Evolutionary conservation across 1,284 basidiomycete genomes (phyloP).

Genomic region (Sphaerobolus stellatus): DNA sequence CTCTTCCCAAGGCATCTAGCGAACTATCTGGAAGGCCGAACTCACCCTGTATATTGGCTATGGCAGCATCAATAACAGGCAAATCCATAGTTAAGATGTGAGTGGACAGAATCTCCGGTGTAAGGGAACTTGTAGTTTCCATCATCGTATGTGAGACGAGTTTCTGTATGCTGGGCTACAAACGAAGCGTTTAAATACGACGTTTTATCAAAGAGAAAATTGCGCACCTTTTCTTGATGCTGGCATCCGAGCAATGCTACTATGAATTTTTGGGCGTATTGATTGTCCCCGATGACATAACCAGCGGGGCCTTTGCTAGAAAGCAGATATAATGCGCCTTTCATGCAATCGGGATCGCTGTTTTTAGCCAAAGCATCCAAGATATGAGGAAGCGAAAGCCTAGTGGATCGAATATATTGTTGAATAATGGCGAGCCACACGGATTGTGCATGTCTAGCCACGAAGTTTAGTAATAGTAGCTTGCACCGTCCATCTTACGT

Average conservation of each 20-base stretch:
- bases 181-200: conserved; percentile 1
- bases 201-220: neutral
- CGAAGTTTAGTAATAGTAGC: neutral
- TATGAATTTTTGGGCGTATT: conserved; percentile 66
- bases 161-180: conserved; percentile 87
- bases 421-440: conserved; percentile 39
- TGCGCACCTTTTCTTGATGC: conserved; percentile 83
- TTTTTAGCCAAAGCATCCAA: conserved; percentile 75
- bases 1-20: conserved; percentile 42
- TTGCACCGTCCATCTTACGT: conserved; percentile 16
- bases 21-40: conserved; percentile 47
- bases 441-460: conserved; percentile 65
- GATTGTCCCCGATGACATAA: conserved; percentile 52
- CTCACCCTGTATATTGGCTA: conserved; percentile 49
- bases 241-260: conserved; percentile 79
- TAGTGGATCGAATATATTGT: conserved; percentile 83
- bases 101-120: conserved; percentile 62
- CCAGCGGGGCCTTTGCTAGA: conserved; percentile 73
- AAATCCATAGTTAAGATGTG: conserved; percentile 53
- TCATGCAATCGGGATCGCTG: conserved; percentile 91
- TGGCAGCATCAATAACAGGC: conserved; percentile 44
- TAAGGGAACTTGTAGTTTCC: conserved; percentile 60
- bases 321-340: conserved; percentile 89
- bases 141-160: conserved; percentile 72
- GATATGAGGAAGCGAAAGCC: conserved; percentile 68